These are phyloP conservation scores for Theobroma cacao DNA, from an alignment of 345 rosid genomes.

Conservation along the genomic window DNA sequence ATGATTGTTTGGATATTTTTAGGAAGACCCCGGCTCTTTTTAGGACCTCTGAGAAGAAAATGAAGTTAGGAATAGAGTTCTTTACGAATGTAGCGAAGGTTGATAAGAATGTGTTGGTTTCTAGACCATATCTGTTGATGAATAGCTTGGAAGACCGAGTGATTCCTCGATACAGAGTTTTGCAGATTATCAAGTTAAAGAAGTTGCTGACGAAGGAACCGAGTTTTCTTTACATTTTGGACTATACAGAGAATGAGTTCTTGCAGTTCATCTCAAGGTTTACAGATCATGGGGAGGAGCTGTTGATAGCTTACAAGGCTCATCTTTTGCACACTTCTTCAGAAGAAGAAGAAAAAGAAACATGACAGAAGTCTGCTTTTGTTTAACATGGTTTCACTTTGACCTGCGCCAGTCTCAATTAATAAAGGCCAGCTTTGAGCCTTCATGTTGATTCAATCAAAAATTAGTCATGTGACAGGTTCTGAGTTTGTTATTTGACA, in stretches of 20 bases:
- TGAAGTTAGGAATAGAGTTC: constrained; percentile 29
- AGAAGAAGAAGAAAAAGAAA: neutral
- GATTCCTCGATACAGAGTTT: constrained; percentile 32
- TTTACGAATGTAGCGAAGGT: constrained; percentile 19
- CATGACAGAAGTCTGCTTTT: neutral
- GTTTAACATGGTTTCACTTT: neutral
- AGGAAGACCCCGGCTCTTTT: constrained; percentile 27
- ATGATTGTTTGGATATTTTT: constrained; percentile 26
- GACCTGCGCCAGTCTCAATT: no score
- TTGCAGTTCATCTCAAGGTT: constrained; percentile 27
- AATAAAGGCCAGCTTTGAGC: no score
- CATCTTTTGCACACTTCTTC: constrained; percentile 3
- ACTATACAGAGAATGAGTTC: constrained; percentile 17
- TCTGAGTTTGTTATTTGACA: no score
- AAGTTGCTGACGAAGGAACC: constrained; percentile 26
- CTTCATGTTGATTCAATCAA: no score
- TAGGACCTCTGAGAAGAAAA: constrained; percentile 25
- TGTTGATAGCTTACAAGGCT: constrained; percentile 32
- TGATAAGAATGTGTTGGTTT: constrained; percentile 23
- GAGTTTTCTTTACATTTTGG: neutral
- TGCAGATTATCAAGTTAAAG: constrained; percentile 28
- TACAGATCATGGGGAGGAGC: constrained; percentile 22
- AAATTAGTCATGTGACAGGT: no score
- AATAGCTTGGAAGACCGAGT: constrained; percentile 30
- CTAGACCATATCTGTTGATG: constrained; percentile 21